Evolutionary conservation across 306 rosid genomes (phyloP), one percentile per base, ranked within the genome.

Genomic region (Rosa persica): DNA sequence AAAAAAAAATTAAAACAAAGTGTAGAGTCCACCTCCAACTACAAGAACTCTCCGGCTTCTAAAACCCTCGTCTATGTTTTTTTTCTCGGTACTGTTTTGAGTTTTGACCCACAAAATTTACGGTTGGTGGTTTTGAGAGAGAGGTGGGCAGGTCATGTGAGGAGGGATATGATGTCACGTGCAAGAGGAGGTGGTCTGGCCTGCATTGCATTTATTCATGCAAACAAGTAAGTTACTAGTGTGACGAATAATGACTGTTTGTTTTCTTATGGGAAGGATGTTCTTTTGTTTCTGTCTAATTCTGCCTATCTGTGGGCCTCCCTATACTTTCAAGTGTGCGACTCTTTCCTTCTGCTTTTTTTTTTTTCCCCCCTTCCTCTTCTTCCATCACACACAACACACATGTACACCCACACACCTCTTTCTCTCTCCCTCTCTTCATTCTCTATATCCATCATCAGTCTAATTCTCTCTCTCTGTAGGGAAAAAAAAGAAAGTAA

Each of bases 231-330:
- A 23, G 17, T 30, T 36, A 65, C 44, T 36, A 80, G 88, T 62
- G 85, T 62, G 72, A 75, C 73, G 88, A 77, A 87, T 85, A 78
- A 85, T 85, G 87, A 84, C 84, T 58, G 72, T 70, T 82, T 85
- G 89, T 87, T 83, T 84, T 87, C 73, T 85, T 78, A 79, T 82
- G 79, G 60, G 76, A 77, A 83, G 87, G 86, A 87, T 87, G 88
- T 87, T 89, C 84, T 84, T 84, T 86, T 79, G 86, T 87, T 86
- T 82, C 74, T 86, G 86, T 84, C 89, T 81, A 79, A 81, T 82
- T 80, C 84, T 78, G 76, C 57, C 58, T 70, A 84, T 72, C 71
- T n/a, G 46, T 42, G 90, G 90, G 83, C 77, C 39, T 23, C 67
- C 17, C 44, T 78, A 52, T 12, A 67, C 19, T 81, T 81, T 79